Percentiles rank a stretch among this genome's conserved stretches.
Evolutionary conservation across 2,329 filamentous ascomycete species (phyloP).

Genomic region (Kalaharituber pfeilii): DNA sequence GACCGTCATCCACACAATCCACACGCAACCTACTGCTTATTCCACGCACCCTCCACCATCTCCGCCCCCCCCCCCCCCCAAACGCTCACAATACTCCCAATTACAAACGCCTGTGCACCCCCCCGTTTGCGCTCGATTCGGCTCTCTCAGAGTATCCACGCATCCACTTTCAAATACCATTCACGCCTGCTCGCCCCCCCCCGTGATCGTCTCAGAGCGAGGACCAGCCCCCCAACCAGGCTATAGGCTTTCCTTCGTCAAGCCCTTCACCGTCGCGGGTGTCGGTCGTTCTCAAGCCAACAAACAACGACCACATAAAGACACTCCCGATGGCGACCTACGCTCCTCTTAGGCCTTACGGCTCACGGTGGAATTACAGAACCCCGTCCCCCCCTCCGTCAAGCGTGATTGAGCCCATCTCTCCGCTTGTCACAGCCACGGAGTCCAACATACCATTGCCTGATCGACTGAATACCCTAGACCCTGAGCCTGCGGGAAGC

Average conservation of each 20-base stretch:
- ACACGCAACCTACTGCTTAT: no score
- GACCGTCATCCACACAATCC: constrained; percentile 6
- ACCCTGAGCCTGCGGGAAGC: not conserved
- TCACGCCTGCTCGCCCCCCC: no score
- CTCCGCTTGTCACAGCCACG: constrained; percentile 7
- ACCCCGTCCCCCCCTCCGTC: constrained; percentile 19
- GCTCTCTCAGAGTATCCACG: constrained; percentile 1
- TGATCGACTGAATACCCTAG: not conserved
- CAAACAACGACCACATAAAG: constrained; percentile 3
- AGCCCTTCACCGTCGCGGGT: constrained; percentile 9
- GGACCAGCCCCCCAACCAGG: no score
- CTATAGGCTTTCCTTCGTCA: constrained; percentile 7
- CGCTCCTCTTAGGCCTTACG: constrained; percentile 8
- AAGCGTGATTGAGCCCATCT: constrained; percentile 16
- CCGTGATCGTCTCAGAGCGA: no score
- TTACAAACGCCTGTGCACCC: no score
- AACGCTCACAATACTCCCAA: no score
- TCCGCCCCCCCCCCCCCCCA: not conserved
- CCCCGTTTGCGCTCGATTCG: not conserved
- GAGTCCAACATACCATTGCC: not conserved
- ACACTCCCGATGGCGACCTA: constrained; percentile 14
- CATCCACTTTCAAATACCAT: constrained; percentile 5
- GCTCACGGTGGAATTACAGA: constrained; percentile 16
- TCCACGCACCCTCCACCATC: not conserved
- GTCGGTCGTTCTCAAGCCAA: constrained; percentile 3